Base-by-base conservation (phyloP, 2,329 filamentous ascomycete genomes). In the Scedosporium boydii region DNA sequence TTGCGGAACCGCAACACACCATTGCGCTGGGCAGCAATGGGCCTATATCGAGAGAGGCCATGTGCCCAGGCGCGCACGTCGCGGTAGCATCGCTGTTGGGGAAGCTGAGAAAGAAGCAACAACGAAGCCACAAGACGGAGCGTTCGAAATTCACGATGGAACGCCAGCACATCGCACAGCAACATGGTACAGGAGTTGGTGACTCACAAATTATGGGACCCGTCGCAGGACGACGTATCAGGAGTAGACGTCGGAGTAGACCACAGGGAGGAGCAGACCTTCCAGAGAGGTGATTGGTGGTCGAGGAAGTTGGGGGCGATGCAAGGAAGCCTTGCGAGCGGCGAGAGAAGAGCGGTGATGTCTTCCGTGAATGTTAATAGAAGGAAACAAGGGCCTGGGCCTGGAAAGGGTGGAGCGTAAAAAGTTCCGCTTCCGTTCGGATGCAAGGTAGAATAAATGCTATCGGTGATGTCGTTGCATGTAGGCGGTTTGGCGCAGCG, bases 171-270 rank as follows among this genome's bases (percentile, higher is more conserved):
- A 61, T 61, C 59, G 48, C 59, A 23, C 48, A 23, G 27, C 16
- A 38, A 56, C 59, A 56, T 56, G 18, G 46, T 34, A 61, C 59
- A 61, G 59, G 21, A 42, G 53, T 27, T 46, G 41, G 34, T 61
- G 59, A 61, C 59, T 61, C 59, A 61, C 59, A 61, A 48, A 61
- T 61, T 61, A 56, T 61, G 59, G 59, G 16, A 27, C 59, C 59
- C 29, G 21, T 46, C 21, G 12, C 23, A 34, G 59, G 51, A 29
- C 41, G 48, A 56, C 59, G 59, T 61, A 61, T 61, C 29, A 61
- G 48, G 38, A 44, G 23, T n/a, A 44, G 48, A 41, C 14, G 46
- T 48, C 18, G 27, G 26, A 29, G 58, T 59, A 34, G 34, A 34
- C n/a, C 42, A 34, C 56, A 58, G 56, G 23, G 29, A 21, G 59